phyloP scores from a whole-genome alignment of 1,139 yeast genomes.

The Geotrichum fermentans region DNA sequence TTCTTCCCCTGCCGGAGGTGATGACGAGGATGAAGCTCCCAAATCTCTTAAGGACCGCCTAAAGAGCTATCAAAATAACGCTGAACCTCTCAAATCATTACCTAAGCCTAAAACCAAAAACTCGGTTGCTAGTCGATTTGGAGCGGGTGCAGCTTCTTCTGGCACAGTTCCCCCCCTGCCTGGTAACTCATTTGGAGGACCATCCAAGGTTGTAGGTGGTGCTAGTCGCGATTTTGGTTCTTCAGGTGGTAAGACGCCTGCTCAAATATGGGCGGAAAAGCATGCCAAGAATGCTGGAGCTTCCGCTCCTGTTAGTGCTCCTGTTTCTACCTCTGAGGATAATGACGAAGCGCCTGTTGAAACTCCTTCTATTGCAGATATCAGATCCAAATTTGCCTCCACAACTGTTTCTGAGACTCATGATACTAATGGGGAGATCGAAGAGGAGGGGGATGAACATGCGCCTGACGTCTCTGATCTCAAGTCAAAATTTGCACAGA shows the following conservation, averaged over 20 bases:
- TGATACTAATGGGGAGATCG: slow-evolving; percentile 14
- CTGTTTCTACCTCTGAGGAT: slow-evolving; percentile 5
- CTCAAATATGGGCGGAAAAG: slow-evolving; percentile 93
- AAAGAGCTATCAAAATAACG: slow-evolving; percentile 26
- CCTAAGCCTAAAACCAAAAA: slow-evolving; percentile 59
- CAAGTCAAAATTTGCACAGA: slow-evolving; percentile 23
- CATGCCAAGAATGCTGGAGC: slow-evolving; percentile 47
- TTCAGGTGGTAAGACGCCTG: slow-evolving; percentile 82
- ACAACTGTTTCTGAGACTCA: slow-evolving; percentile 24
- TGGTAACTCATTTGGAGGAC: slow-evolving; percentile 44
- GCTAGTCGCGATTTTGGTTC: slow-evolving; percentile 62
- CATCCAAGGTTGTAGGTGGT: slow-evolving; percentile 56
- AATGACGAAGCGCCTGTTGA: slow-evolving; percentile 15
- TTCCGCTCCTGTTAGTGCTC: slow-evolving; percentile 19
- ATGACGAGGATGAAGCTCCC: slow-evolving; percentile 18
- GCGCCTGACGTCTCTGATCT: slow-evolving; percentile 24
- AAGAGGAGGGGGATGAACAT: slow-evolving; percentile 19
- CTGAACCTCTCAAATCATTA: slow-evolving; percentile 50
- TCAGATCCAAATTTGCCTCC: slow-evolving; percentile 25
- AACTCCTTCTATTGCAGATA: slow-evolving; percentile 23
- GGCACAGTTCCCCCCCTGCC: slow-evolving; percentile 40
- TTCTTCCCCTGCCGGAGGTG: slow-evolving; percentile 23
- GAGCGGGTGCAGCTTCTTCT: slow-evolving; percentile 27
- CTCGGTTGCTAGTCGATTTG: slow-evolving; percentile 51
- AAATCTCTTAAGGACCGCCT: slow-evolving; percentile 29